Base-by-base conservation (phyloP, 306 rosid genomes). In the Dryas drummondii region DNA sequence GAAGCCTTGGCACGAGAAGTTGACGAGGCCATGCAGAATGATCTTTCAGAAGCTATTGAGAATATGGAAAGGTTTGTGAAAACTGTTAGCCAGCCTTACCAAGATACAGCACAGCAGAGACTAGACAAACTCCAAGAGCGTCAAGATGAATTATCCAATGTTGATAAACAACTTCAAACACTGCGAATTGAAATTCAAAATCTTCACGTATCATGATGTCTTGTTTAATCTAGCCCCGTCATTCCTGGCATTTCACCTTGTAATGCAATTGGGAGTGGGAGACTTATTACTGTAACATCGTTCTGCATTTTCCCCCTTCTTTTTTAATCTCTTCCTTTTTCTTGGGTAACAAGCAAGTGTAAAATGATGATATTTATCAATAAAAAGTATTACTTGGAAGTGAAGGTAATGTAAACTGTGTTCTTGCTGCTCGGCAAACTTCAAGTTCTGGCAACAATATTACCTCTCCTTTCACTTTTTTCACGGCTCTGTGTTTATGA, bases 1-100 rank as follows among this genome's bases (percentile, higher is more conserved):
- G 97, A 87, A 77, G 84, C 81, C 46, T 81, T 94, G 83, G 91
- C 96, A 50, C 63, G 70, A 27, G 97, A 90, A 79, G 85, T 90
- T 47, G 99, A 94, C 73, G 91, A 87, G 77, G 96, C 97, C 66
- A 92, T 92, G 97, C 91, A 84, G 82, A 91, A 76, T 66, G 99
- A 94, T 85, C 91, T 94, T 65, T 56, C 80, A 37, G 91, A 87
- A 84, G 79, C 93, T 48, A 84, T 79, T 26, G 83, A 54, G 72
- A 86, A 80, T 82, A 76, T 94, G 82, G 97, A 87, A 53, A 74
- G 60, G 61, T 86, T 79, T 40, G 93, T 92, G 67, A 81, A 78
- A 71, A 77, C 50, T 41, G 44, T 92, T 32, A 70, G 96, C 75
- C 77, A 84, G 86, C 97, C 99, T 12, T 92, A 94, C 84, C 91